Base-by-base conservation (phyloP, 305 asterid species). In the Fraxinus nigra region DNA sequence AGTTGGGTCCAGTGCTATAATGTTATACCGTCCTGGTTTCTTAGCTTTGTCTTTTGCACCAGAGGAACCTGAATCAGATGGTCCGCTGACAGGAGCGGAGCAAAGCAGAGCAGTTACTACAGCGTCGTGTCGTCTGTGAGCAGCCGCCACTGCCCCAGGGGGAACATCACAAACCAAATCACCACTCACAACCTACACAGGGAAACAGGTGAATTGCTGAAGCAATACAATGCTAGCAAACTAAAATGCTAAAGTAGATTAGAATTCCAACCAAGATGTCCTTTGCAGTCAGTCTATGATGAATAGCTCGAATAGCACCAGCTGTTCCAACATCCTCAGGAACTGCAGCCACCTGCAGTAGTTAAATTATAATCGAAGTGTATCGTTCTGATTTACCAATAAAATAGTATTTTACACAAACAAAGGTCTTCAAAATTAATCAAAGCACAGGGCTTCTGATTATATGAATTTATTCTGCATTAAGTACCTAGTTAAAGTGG, bases 291-390 rank as follows among this genome's bases (percentile, higher is more conserved):
- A 96, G 88, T 82, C 92, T 98, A 82, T 88, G 98, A 89, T 88
- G 89, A 82, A 96, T 94, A 74, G 98, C 97, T 84, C 97, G 89
- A 87, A 96, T 86, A 83, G 99, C 98, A 85, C 97, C 98, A 88
- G 99, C 97, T 78, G 98, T 94, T 75, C 99, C 99, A 8, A 92
- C 90, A 85, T 96, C 98, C 86, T 96, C 99, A 2, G 98, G 90
- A 82, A 96, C 99, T 79, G 98, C 92, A 78, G 91, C 90, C 37
- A 96, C 99, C 99, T 96, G 93, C 81, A 93, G 78, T 54, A 77
- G 38, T 83, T 51, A 82, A 83, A 59, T 72, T 72, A 74, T 74
- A 51, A 11, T 69, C 8, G 14, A 24, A 61, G 14, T 61, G 13
- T 20, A 22, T 30, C 37, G 7, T 69, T 28, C 18, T 69, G 3